These are phyloP conservation scores for Aspergillus nidulans DNA, from an alignment of 495 filamentous ascomycete species.

Conservation along the genomic window DNA sequence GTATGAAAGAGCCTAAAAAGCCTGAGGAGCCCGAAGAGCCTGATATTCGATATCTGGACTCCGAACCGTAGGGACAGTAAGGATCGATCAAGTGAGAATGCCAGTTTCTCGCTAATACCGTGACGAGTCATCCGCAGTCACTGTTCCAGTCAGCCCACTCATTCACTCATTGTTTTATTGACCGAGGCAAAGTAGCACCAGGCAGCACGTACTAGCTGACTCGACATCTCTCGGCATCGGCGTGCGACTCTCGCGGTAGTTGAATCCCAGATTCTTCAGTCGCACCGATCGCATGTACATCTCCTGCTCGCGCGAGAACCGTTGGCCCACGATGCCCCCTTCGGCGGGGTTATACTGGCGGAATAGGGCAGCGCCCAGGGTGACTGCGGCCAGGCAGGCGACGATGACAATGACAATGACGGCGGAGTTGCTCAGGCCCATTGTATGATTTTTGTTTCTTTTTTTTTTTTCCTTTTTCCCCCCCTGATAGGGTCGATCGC, in stretches of 20 bases:
- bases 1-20: too few relatives aligned
- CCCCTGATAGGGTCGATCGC: neutral
- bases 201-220: conserved; percentile 33
- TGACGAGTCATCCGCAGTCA: neutral
- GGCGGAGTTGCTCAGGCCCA: conserved; percentile 29
- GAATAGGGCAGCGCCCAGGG: conserved; percentile 32
- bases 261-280: conserved; percentile 25
- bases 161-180: too few relatives aligned
- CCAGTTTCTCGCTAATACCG: neutral
- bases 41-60: too few relatives aligned
- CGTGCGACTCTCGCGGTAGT: conserved; percentile 23
- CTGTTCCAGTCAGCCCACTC: neutral
- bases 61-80: too few relatives aligned
- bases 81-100: neutral
- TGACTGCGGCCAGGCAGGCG: conserved; percentile 31
- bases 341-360: conserved; percentile 28
- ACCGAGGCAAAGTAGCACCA: too few relatives aligned
- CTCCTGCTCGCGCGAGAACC: conserved; percentile 28
- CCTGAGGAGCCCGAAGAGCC: too few relatives aligned
- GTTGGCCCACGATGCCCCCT: conserved; percentile 7
- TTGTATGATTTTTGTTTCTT: conserved; percentile 10
- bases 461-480: too few relatives aligned
- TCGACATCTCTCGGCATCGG: conserved; percentile 25
- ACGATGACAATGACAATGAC: conserved; percentile 44
- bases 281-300: conserved; percentile 40